Evolutionary conservation across 768 basidiomycete genomes (phyloP).

Genomic region (Kwoniella shandongensis): DNA sequence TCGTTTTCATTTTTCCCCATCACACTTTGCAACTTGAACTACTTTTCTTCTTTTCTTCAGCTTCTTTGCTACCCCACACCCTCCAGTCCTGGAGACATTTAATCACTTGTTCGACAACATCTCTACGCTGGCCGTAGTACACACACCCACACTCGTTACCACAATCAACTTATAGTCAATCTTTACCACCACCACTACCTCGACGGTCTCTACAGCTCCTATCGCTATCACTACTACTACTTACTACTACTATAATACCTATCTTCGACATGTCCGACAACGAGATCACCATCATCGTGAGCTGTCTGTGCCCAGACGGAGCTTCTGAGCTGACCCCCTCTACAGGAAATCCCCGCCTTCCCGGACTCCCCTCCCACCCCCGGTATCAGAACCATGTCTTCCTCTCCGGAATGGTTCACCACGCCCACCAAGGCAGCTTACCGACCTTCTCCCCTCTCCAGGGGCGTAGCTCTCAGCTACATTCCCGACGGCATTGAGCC

Average conservation of each 20-base stretch:
- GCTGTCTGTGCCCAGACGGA: background rate
- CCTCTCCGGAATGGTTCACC: constrained; percentile 24
- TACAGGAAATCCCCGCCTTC: constrained; percentile 21
- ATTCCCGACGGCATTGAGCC: constrained; percentile 14
- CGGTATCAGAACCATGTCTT: constrained; percentile 12
- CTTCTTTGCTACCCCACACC: too few relatives aligned
- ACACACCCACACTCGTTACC: constrained; percentile 5
- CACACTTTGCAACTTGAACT: too few relatives aligned
- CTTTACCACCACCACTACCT: background rate
- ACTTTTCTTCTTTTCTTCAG: too few relatives aligned
- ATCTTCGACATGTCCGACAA: constrained; percentile 16
- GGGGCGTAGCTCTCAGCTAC: constrained; percentile 3
- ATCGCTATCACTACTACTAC: background rate
- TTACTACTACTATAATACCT: background rate
- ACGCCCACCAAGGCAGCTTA: constrained; percentile 18
- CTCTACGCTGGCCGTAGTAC: constrained; percentile 10
- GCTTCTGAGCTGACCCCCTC: background rate
- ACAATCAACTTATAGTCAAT: background rate
- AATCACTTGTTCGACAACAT: constrained; percentile 2
- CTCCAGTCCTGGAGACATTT: too few relatives aligned
- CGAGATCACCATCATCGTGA: constrained; percentile 24
- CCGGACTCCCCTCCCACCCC: constrained; percentile 23
- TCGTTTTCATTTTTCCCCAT: too few relatives aligned
- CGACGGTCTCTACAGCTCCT: background rate
- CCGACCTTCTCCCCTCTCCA: constrained; percentile 16